A percentile compares a stretch with the other conserved stretches of the same genome.
These are phyloP conservation scores for Nitzschia sp. DNA, from an alignment of 108 stramenopile species.

Conservation along the genomic window DNA sequence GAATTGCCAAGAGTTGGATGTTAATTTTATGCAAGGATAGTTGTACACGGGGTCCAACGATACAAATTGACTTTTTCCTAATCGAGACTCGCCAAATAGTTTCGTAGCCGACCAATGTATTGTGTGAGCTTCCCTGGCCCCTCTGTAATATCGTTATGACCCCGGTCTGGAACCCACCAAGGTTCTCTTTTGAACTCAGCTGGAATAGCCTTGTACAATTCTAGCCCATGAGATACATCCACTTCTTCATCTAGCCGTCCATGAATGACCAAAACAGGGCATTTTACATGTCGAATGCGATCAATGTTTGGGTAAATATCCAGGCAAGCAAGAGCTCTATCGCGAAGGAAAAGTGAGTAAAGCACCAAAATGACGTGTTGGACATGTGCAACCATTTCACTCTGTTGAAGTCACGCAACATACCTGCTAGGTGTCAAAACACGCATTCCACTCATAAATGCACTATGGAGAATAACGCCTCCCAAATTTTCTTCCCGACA, in stretches of 20 bases:
- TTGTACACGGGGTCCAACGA: no score
- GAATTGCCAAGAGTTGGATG: no score
- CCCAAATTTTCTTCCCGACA: slow-evolving; percentile 52
- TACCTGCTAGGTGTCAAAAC: slow-evolving; percentile 81
- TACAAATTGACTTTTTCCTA: not conserved
- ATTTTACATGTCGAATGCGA: slow-evolving; percentile 69
- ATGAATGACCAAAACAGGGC: slow-evolving; percentile 86
- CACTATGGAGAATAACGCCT: slow-evolving; percentile 77
- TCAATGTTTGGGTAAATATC: slow-evolving; percentile 91
- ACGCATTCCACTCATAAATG: slow-evolving; percentile 87
- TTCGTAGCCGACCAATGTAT: slow-evolving; percentile 63
- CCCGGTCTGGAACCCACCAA: slow-evolving; percentile 86
- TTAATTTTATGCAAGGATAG: no score
- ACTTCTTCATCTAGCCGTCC: slow-evolving; percentile 85
- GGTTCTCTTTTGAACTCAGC: slow-evolving; percentile 65
- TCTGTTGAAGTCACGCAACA: slow-evolving; percentile 1
- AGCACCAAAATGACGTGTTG: no score
- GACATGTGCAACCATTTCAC: no score
- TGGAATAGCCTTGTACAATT: slow-evolving; percentile 71
- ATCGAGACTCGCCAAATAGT: slow-evolving; percentile 20
- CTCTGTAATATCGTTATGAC: slow-evolving; percentile 90
- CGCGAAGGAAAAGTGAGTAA: not conserved
- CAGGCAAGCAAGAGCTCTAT: slow-evolving; percentile 67
- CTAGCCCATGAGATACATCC: slow-evolving; percentile 65
- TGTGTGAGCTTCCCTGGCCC: slow-evolving; percentile 68